Evolutionary conservation across 768 basidiomycete genomes (phyloP).

Genomic region (Thelephora ganbajun): DNA sequence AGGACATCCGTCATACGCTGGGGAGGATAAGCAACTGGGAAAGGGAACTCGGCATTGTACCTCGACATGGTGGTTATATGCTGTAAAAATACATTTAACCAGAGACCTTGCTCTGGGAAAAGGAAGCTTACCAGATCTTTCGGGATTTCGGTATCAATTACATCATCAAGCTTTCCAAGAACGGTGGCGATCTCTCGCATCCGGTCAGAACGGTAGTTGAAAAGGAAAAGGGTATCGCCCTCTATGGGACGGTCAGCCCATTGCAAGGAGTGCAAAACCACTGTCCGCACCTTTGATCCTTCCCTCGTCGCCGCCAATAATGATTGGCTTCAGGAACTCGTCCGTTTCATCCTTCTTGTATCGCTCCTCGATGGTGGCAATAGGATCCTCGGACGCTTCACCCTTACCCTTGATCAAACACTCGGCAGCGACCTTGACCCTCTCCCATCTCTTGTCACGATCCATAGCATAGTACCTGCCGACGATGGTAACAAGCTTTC

Average conservation of each 20-base stretch:
- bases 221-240: slow-evolving; percentile 83
- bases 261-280: not conserved
- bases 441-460: slow-evolving; percentile 93
- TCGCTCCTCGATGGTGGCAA: slow-evolving; percentile 55
- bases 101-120: not conserved
- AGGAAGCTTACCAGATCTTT: slow-evolving; percentile 50
- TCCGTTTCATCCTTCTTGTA: slow-evolving; percentile 84
- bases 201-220: slow-evolving; percentile 95
- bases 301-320: slow-evolving; percentile 66
- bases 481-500: slow-evolving; percentile 72
- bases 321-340: slow-evolving; percentile 92
- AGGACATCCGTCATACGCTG: slow-evolving; percentile 89
- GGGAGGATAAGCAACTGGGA: slow-evolving; percentile 86
- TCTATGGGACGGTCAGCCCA: slow-evolving; percentile 27
- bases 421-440: slow-evolving; percentile 81
- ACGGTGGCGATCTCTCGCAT: slow-evolving; percentile 85
- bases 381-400: slow-evolving; percentile 41
- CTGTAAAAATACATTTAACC: slow-evolving; percentile 21
- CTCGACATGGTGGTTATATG: slow-evolving; percentile 87
- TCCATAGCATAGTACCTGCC: slow-evolving; percentile 97
- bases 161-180: slow-evolving; percentile 71
- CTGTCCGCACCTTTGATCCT: slow-evolving; percentile 57
- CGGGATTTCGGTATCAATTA: slow-evolving; percentile 72
- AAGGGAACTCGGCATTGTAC: slow-evolving; percentile 86
- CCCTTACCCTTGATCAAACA: slow-evolving; percentile 63